Evolutionary conservation across 371 early-diverging fungal genomes (phyloP).

Genomic region (Mortierella sp.): DNA sequence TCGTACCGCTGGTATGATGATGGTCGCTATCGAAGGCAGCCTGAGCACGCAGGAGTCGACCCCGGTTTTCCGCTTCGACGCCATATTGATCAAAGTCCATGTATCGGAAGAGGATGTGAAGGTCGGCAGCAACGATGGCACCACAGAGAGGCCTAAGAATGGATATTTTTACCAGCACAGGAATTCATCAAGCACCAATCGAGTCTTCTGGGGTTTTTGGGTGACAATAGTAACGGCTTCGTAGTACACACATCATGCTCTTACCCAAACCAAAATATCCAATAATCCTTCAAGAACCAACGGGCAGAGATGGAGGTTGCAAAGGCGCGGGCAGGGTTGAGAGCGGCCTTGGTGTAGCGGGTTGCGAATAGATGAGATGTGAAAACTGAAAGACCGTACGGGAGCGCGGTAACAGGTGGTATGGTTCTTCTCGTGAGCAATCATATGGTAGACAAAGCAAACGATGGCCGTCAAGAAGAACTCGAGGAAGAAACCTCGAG

Average conservation of each 20-base stretch:
- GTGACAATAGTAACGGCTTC: background rate
- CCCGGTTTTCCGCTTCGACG: slow-evolving; percentile 30
- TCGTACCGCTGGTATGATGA: slow-evolving; percentile 1
- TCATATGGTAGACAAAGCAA: slow-evolving; percentile 55
- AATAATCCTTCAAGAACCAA: slow-evolving; percentile 58
- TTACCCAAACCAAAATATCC: slow-evolving; percentile 70
- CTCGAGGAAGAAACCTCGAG: slow-evolving; percentile 64
- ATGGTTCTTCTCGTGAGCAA: slow-evolving; percentile 59
- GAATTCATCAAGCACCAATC: no score
- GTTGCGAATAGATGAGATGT: slow-evolving; percentile 61
- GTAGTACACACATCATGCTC: background rate
- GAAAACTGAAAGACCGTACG: slow-evolving; percentile 63
- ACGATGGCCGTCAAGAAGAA: slow-evolving; percentile 60
- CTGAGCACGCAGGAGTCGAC: slow-evolving; percentile 14
- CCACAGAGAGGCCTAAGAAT: slow-evolving; percentile 52
- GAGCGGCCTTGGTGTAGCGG: slow-evolving; percentile 61
- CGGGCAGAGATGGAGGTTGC: slow-evolving; percentile 65
- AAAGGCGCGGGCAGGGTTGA: slow-evolving; percentile 73
- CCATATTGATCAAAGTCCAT: slow-evolving; percentile 25
- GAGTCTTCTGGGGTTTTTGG: no score
- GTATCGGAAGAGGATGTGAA: slow-evolving; percentile 49
- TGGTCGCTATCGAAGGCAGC: slow-evolving; percentile 6
- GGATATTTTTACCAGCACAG: no score
- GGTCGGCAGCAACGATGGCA: slow-evolving; percentile 46
- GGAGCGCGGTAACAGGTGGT: slow-evolving; percentile 60